Evolutionary conservation across 306 rosid species (phyloP), one percentile per base, ranked within the genome.

Genomic region (Trichosanthes cucumerina): DNA sequence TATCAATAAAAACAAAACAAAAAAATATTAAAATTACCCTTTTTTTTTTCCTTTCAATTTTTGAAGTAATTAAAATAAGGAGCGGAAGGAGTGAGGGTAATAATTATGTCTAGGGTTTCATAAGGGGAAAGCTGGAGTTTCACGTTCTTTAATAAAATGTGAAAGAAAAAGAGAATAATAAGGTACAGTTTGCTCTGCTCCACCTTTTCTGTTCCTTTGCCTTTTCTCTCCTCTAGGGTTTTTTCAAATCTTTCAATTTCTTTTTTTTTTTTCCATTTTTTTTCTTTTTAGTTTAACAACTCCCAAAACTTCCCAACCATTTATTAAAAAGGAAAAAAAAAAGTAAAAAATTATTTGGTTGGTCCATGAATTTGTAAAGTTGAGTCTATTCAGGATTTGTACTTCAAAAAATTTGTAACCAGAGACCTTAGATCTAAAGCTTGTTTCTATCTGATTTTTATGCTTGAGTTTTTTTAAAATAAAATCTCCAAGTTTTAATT

Each of bases 141-240:
- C 73, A 65, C 73, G 73, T 65, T 34, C 44, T 65, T 65, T 65
- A 38, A 65, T 18, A 19, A 65, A 65, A 65, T 65, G 49, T 19
- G 47, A 38, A 65, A 65, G 49, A 65, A 65, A 65, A 65, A 65
- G 73, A 65, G 73, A 65, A 65, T 65, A 65, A 65, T 65, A 38
- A 65, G 49, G 73, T 65, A 65, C 73, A 38, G 2, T 64, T 64
- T 64, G 5, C 71, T 64, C 71, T 64, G 71, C 46, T 64, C 71
- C 46, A 64, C 71, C 71, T 64, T 64, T 64, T 64, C 71, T 64
- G 71, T 64, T 64, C 44, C 71, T 64, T 34, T 31, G 13, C 21
- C 23, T 34, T 31, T 14, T 12, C 28, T 53, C 24, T 53, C 18
- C 58, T 54, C 26, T 54, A 54, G 59, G 59, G 59, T 28, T 54